A percentile compares a stretch with the other conserved stretches of the same genome.
Conservation (phyloP, 495 filamentous ascomycete genomes). For the Terfezia boudieri region DNA sequence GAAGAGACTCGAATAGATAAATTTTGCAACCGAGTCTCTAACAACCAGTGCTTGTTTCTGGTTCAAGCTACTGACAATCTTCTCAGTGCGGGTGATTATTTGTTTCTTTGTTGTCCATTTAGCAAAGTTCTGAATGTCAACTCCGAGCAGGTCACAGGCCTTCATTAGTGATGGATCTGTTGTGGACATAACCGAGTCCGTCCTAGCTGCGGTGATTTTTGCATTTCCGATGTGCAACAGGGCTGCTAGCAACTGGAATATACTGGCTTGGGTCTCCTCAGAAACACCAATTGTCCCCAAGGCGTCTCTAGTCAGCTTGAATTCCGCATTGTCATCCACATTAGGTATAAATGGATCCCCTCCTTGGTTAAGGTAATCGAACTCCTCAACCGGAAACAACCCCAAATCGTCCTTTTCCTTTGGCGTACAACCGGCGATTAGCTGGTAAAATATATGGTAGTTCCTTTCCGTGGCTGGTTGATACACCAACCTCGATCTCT, state of each 20-base stretch:
- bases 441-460: conserved; percentile 98
- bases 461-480: conserved; percentile 94
- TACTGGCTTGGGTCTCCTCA: conserved; percentile 48
- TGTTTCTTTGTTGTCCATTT: conserved; percentile 99
- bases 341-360: conserved; percentile 77
- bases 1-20: conserved; percentile 94
- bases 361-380: conserved; percentile 90
- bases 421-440: conserved; percentile 83
- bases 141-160: conserved; percentile 72
- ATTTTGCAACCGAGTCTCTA: conserved; percentile 93
- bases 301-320: conserved; percentile 65
- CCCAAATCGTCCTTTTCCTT: conserved; percentile 55
- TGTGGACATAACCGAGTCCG: conserved; percentile 60
- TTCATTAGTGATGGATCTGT: conserved; percentile 59
- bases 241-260: conserved; percentile 80
- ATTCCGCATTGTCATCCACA: conserved; percentile 89
- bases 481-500: conserved; percentile 93
- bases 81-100: conserved; percentile 85
- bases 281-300: conserved; percentile 72
- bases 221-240: conserved; percentile 89
- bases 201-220: conserved; percentile 75
- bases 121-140: conserved; percentile 68
- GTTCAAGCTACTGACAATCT: conserved; percentile 88
- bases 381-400: conserved; percentile 64
- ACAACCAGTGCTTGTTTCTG: conserved; percentile 90